phyloP scores from a whole-genome alignment of 441 rosid species.

The Bocquillonia castaneifolia region DNA sequence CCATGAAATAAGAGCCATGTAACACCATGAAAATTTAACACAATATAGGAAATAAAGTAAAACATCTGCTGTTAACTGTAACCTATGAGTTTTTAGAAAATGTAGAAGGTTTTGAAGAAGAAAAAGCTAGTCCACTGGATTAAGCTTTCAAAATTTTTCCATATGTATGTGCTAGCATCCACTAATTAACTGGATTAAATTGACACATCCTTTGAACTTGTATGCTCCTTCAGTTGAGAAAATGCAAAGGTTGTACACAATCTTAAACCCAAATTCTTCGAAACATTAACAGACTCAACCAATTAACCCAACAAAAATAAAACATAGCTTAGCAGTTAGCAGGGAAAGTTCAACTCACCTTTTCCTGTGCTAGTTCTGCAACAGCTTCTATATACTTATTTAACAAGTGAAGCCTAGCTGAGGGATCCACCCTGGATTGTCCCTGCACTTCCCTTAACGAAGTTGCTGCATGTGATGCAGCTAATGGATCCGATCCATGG shows the following conservation, averaged over 20 bases:
- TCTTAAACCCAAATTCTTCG: background rate
- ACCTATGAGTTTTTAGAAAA: background rate
- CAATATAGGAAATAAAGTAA: background rate
- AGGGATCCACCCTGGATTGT: conserved; percentile 45
- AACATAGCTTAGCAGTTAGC: background rate
- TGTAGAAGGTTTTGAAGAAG: too few species aligned
- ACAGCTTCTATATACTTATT: conserved; percentile 50
- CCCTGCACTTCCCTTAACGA: conserved; percentile 46
- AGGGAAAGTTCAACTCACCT: conserved; percentile 36
- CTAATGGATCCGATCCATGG: conserved; percentile 31
- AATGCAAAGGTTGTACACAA: background rate
- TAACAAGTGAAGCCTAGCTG: conserved; percentile 51
- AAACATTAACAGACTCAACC: conserved; percentile 7
- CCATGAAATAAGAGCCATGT: too few species aligned
- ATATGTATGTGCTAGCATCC: background rate
- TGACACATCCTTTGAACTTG: background rate
- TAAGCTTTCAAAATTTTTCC: background rate
- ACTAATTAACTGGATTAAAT: background rate
- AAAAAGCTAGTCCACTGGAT: too few species aligned
- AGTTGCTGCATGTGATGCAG: conserved; percentile 33
- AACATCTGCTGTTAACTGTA: background rate
- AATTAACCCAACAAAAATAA: background rate
- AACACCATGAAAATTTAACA: background rate
- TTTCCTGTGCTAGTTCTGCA: conserved; percentile 51
- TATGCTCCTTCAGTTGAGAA: background rate